Evolutionary conservation across 495 filamentous ascomycete genomes (phyloP), one percentile per base, ranked within the genome.

Genomic region (Trichoderma asperelloides): DNA sequence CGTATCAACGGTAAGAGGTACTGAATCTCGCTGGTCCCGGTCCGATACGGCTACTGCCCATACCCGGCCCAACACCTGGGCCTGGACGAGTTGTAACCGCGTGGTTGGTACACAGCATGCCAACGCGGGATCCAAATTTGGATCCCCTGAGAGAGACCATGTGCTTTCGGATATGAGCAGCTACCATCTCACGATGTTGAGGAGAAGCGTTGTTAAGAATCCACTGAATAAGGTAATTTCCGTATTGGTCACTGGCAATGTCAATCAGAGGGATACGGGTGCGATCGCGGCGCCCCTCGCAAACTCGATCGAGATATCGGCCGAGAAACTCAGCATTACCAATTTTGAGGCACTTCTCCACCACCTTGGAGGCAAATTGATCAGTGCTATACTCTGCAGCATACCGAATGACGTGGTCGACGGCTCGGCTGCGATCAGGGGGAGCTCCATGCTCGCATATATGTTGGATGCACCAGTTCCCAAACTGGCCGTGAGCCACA

Each of bases 391-490:
- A 98, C 76, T 97, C 93, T 30, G 91, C 89, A 28, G 93, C 89
- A 80, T 91, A 93, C 69, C 88, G 89, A 70, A 98, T 88, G 69
- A 98, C 92, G 76, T 97, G 94, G 72, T 98, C 96, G 71, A 97
- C 88, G 30, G 95, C 95, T 70, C 92, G 88, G 77, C 88, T 96
- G 73, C 93, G 92, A 75, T 98, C 95, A 67, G 88, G 87, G 33
- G 93, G 91, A 68, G 89, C 88, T 45, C 95, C 96, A 75, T 98
- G 96, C 74, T 98, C 95, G 79, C 95, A 98, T 74, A 98, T 93
- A 78, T 98, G 95, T 77, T 98, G 95, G 71, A 98, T 98, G 78
- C 95, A 98, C 95, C 95, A 98, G 74, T 98, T 98, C 63, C 95
- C 95, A 74, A 98, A 98, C 74, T 98, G 95, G n/a, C 95, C 95